These are phyloP conservation scores for Acmispon strigosus DNA, from an alignment of 306 rosid genomes.

Conservation along the genomic window DNA sequence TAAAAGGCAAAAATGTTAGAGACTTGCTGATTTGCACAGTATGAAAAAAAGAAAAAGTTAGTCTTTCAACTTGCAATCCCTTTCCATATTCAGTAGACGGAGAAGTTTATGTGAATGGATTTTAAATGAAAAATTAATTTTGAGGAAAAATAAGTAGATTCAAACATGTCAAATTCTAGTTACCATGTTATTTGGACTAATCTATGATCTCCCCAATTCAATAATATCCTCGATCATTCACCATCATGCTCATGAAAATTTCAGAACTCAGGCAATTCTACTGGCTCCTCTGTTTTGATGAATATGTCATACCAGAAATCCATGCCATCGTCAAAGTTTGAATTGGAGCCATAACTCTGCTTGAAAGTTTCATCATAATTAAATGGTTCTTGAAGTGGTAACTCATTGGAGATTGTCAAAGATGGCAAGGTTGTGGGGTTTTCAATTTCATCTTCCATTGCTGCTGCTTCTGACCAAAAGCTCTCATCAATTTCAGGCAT, in stretches of 20 bases:
- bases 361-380: conserved; percentile 22
- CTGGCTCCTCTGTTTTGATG: conserved; percentile 44
- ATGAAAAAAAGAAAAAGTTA: conserved; percentile 2
- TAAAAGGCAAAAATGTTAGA: conserved; percentile 12
- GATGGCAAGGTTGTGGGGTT: conserved; percentile 1
- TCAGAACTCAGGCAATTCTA: conserved; percentile 53
- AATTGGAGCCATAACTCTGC: not conserved
- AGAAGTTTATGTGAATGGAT: no score
- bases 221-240: no score
- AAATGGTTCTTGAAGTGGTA: not conserved
- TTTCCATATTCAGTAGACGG: no score
- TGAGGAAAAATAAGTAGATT: no score
- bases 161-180: not conserved
- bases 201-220: no score
- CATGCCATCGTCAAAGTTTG: conserved; percentile 51
- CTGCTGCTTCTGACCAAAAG: conserved; percentile 58
- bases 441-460: conserved; percentile 17
- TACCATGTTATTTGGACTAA: not conserved
- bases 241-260: not conserved
- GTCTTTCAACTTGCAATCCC: not conserved
- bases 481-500: conserved; percentile 52
- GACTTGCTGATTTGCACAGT: conserved; percentile 8
- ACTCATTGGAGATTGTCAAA: conserved; percentile 21
- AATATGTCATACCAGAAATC: conserved; percentile 81
- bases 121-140: no score